These are phyloP conservation scores for Xylariaceae sp. DNA, from an alignment of 2,329 filamentous ascomycete genomes.

Conservation along the genomic window DNA sequence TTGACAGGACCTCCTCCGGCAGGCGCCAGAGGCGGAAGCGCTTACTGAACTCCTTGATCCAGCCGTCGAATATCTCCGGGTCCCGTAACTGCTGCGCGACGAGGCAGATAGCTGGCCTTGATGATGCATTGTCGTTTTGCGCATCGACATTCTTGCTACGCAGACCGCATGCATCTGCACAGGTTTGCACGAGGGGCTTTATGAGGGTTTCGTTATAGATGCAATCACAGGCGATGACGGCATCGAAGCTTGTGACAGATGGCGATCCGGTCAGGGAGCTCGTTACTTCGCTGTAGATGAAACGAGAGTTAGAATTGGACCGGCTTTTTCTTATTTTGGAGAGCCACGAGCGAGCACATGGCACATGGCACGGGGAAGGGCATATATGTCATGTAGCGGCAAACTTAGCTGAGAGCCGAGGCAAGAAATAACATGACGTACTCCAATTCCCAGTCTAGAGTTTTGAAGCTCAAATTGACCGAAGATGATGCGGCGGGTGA, in stretches of 20 bases:
- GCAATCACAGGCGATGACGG: constrained; percentile 82
- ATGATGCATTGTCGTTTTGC: constrained; percentile 7
- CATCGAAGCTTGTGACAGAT: constrained; percentile 52
- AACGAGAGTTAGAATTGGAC: not conserved
- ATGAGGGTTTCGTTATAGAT: constrained; percentile 91
- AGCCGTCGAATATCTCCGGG: constrained; percentile 76
- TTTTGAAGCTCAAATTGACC: constrained; percentile 47
- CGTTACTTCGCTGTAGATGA: constrained; percentile 37
- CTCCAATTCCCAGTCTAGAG: constrained; percentile 79
- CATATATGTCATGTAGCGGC: not conserved
- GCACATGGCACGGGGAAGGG: not conserved
- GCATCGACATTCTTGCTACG: constrained; percentile 29
- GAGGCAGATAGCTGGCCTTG: constrained; percentile 61
- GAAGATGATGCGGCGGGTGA: constrained; percentile 3
- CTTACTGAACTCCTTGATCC: constrained; percentile 63
- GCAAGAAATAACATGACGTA: not conserved
- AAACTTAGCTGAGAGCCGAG: not conserved
- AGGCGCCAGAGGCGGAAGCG: constrained; percentile 73
- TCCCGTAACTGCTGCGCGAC: constrained; percentile 86
- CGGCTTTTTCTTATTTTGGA: too few species aligned
- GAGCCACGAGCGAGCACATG: too few species aligned
- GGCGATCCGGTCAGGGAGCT: constrained; percentile 35
- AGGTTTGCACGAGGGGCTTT: constrained; percentile 74
- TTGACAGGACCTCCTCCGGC: constrained; percentile 55
- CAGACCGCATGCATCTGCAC: constrained; percentile 65